Base-by-base conservation (phyloP, 495 filamentous ascomycete species). In the Podospora comata region DNA sequence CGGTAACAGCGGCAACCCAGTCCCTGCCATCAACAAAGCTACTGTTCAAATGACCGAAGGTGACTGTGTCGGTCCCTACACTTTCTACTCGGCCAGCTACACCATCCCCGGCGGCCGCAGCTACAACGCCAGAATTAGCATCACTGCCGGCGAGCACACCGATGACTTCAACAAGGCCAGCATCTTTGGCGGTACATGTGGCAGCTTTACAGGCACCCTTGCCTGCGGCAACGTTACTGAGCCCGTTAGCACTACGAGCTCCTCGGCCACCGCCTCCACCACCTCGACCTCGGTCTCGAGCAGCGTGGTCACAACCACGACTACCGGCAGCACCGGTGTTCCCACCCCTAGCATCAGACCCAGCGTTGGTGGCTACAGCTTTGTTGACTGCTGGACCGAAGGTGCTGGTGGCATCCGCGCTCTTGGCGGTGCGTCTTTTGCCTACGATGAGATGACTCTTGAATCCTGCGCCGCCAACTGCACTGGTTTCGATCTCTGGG, bases 51-150 rank as follows among this genome's bases (percentile, higher is more conserved):
- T 89, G 84, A 73, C 76, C 3, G 74, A 83, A 68, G 81, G 82
- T 13, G 67, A 77, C 48, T 83, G 85, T 53, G 73, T 84, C 44
- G 87, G 87, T 6, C 69, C 71, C 7, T 88, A 89, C 67, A 84
- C 78, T 19, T 78, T 88, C 28, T 88, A 84, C 70, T 81, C 79
- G 11, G 84, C 77, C 1, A 81, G 73, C 59, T 83, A 80, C 68
- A 74, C 81, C 54, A 76, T 84, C 56, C 71, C 78, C 26, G 81
- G 78, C 16, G 80, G 81, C 20, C 77, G 82, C 56, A 82, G 77
- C 61, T 80, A 80, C 71, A 82, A 82, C 53, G 80, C 84, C n/a
- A 77, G 79, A 32, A 73, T 87, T 63, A 83, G 79, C 55, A 77
- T 86, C 26, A 78, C 75, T 26, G 79, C 78, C 26, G 85, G 85